Base-by-base conservation (phyloP, 2,329 filamentous ascomycete genomes). In the Pezicula radicicola region DNA sequence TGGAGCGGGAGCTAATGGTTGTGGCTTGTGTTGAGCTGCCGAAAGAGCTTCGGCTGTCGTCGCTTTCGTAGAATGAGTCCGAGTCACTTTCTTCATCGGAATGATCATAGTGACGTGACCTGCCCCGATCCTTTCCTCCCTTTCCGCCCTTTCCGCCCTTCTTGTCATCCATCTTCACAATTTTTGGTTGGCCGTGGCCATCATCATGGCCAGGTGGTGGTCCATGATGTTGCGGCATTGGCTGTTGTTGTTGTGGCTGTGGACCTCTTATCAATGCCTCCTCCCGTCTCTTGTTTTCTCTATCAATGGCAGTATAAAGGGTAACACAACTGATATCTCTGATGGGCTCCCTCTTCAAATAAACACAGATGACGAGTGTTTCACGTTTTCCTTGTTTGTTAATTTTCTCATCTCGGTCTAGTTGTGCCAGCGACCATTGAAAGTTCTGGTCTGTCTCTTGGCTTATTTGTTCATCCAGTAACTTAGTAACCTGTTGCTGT, bases 391-490 rank as follows among this genome's bases (percentile, higher is more conserved):
- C 12, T 10, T 37, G 49, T 28, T 53, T 54, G 16, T 48, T 47
- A 2, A 33, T 52, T 35, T 46, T 57, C 28, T 52, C 37, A 45
- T 53, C 54, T 28, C 51, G 55, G 13, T 62, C 59, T 15, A 67
- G 48, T 47, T 68, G 64, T 6, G 54, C 58, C 25, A 68, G 53
- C 2, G 60, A 59, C 62, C 61, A 68, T 39, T 59, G 53, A 53
- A 65, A 68, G 40, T 57, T 48, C 2, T 30, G 44, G 37, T 66
- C 60, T 2, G 3, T 6, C 39, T 68, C 61, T 25, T 48, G 54
- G 2, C 37, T 56, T 21, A 48, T 60, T 28, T 65, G 55, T 3
- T 55, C 52, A 39, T 67, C 66, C 37, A 68, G 36, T 3, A 67
- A 45, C 8, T 47, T 55, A 16, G 59, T 59, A 27, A 68, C 57